Evolutionary conservation across 371 early-diverging fungal species (phyloP).

Genomic region (Mortierella sp.): DNA sequence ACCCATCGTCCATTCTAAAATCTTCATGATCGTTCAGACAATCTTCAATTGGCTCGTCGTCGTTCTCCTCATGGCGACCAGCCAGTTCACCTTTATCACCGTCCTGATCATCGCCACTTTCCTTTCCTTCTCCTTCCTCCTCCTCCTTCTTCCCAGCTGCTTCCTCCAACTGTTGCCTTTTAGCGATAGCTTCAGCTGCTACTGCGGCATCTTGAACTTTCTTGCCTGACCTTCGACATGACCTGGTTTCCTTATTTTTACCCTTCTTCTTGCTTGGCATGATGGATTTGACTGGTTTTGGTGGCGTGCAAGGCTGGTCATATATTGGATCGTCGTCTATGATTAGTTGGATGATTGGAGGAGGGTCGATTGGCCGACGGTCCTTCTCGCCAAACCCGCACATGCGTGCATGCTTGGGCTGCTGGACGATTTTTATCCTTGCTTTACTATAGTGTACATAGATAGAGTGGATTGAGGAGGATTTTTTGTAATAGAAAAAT

Average conservation of each 20-base stretch:
- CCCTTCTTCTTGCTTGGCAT: constrained; percentile 13
- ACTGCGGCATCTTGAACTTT: constrained; percentile 19
- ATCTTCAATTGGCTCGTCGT: not conserved
- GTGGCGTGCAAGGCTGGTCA: not conserved
- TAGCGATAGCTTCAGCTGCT: not conserved
- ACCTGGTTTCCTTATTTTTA: constrained; percentile 8
- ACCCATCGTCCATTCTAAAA: not conserved
- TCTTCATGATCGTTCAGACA: not conserved
- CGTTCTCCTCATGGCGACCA: not conserved
- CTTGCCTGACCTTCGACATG: constrained; percentile 18
- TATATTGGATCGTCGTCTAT: constrained; percentile 51
- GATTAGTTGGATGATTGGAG: constrained; percentile 72
- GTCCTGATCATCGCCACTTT: not conserved
- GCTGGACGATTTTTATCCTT: constrained; percentile 67
- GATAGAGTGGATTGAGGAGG: constrained; percentile 9
- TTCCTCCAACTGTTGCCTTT: not conserved
- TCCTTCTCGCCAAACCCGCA: constrained; percentile 89
- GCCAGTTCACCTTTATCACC: not conserved
- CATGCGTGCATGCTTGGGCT: constrained; percentile 86
- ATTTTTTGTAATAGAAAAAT: too few species aligned
- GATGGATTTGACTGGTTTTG: constrained; percentile 3
- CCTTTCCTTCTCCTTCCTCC: not conserved
- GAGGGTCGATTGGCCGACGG: constrained; percentile 76
- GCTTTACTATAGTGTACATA: constrained; percentile 3
- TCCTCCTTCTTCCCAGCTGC: not conserved